Base-by-base conservation (phyloP, 371 early-diverging fungal genomes). In the Mucor circinelloides region DNA sequence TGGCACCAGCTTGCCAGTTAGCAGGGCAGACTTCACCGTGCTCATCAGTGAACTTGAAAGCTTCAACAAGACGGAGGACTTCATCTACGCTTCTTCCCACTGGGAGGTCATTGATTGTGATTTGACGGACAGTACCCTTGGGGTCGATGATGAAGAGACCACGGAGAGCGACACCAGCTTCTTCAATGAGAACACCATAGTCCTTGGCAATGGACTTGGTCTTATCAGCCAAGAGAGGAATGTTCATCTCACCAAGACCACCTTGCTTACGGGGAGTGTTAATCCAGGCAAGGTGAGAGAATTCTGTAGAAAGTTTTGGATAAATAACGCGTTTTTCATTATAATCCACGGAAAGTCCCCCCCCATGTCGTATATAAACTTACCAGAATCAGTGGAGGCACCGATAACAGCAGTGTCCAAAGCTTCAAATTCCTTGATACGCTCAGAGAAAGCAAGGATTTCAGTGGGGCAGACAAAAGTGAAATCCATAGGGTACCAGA, bases 1-100 rank as follows among this genome's bases (percentile, higher is more conserved):
- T 78, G 54, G 73, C 78, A 64, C 96, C 96, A 78, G 89, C 89
- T 70, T 83, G 78, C 96, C 97, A 97, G 86, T 90, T 90, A 56
- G 90, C 94, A 60, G 96, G 95, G 90, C 95, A 95, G 12, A 87
- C 87, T 38, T 87, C 85, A 63, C 87, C 87, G 66, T 86, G 79
- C 71, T 89, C 70, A 59, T 91, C 91, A 63, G 85, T 81, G 83
- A 93, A 93, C 74, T 92, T 85, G 67, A 93, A 77, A 13, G 94
- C 95, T 74, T 94, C 89, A 31, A 96, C 74, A 2, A 95, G 73
- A 70, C 97, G 88, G 28, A 95, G 73, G 32, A 87, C 77, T 66
- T 95, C 95, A 66, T 88, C 85, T 36, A 91, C 88, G 67, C 67
- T 79, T 68, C 95, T 79, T 68, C 97, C 97, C 31, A 96, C 87